Evolutionary conservation across 2,329 filamentous ascomycete species (phyloP), one percentile per base, ranked within the genome.

Genomic region (Coniella lustricola): DNA sequence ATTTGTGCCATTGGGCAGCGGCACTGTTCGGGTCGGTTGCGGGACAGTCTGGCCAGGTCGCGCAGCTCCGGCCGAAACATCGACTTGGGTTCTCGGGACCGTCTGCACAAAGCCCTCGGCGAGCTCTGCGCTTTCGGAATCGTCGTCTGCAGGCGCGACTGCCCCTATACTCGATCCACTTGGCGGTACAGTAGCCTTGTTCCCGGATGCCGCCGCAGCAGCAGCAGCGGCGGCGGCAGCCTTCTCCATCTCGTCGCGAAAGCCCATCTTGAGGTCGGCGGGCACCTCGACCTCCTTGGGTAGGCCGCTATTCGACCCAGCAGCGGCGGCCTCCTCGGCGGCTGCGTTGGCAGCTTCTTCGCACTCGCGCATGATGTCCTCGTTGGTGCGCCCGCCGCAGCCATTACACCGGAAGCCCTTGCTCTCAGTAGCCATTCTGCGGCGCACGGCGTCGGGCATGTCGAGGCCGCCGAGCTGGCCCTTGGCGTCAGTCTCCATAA

Each of bases 391-490:
- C 16, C 68, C 82, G 60, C 89, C 81, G 63, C 91, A 97, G 0
- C 71, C 75, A 0, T 72, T 62, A 66, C 93, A 97, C 46, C 69
- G 77, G 76, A 82, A 96, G 0, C 57, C 61, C 1, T 66, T 66
- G 52, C 82, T 89, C 59, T 85, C 79, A 40, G 62, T 69, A 4
- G 93, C 93, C 58, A 93, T 77, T 39, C 77, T 71, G 58, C 75
- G 75, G 47, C 91, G 73, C 44, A 87, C 80, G 4, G 73, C 75
- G 16, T 84, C 82, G 21, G 72, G 79, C 3, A 84, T 84, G 56
- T 96, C 90, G 59, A 97, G 73, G 0, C 93, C 93, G 12, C 93
- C 93, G 1, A 98, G 73, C 70, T 97, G 93, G 1, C 93, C 93
- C 57, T 79, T 81, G 8, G 87, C 82, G 57, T 91, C 87, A 3